Base-by-base conservation (phyloP, 768 basidiomycete species). In the Paxillus ammoniavirescens region DNA sequence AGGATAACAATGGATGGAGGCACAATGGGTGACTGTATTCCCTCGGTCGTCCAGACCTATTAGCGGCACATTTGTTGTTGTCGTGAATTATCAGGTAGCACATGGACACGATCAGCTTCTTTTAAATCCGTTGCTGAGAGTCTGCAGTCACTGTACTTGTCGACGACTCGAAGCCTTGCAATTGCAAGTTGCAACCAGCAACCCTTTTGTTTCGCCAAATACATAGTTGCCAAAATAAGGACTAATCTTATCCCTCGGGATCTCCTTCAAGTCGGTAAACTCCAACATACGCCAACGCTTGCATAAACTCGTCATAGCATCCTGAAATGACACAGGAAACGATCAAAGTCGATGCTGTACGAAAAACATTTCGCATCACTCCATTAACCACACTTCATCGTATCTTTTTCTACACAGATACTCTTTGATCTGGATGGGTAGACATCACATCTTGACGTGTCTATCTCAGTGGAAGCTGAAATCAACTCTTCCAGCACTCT, bases 381-480 rank as follows among this genome's bases (percentile, higher is more conserved):
- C 17, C 9, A 13, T 46, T 38, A 43, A 47, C 45, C 14, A 8
- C 33, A 2, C 15, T 52, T 58, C 40, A 57, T 6, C 6, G 26
- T 6, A 4, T 5, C 33, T 8, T 12, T 56, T 52, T 71, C 44
- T 40, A 2, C 35, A 21, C 54, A 87, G 85, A 77, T 86, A 57
- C 72, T 87, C 42, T 87, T 87, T 61, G 85, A 87, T 67, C 79
- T 86, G 75, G 85, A 87, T 62, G 85, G 85, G 85, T 86, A 63
- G 62, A 73, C 62, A 44, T 23, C 35, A 17, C 3, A 23, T 50
- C 50, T 7, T 15, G 8, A 17, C 4, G 42, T 47, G 38, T 13
- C 42, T 30, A 7, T 8, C 30, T 15, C n/a, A 28, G 28, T 45
- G 37, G 23, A 33, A 18, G 21, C 42, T 60, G 21, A 68, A 21